These are phyloP conservation scores for Rosa hybrid DNA, from an alignment of 331 rosid species.

Conservation along the genomic window DNA sequence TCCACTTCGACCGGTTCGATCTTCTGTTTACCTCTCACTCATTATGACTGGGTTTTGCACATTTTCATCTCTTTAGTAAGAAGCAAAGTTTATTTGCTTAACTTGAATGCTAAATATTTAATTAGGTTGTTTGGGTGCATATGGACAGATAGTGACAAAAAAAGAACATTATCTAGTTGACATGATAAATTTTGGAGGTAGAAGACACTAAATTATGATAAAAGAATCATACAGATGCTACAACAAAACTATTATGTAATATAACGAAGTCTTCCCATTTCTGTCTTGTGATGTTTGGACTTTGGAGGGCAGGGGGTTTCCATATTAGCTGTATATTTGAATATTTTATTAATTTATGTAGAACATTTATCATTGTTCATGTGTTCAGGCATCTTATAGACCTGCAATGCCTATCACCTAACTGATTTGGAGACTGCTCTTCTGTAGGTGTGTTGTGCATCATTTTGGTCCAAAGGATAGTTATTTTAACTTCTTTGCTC, in stretches of 20 bases:
- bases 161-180: neutral
- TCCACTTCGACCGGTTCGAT: constrained; percentile 92
- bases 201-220: neutral
- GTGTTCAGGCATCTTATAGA: constrained; percentile 20
- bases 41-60: constrained; percentile 22
- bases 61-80: constrained; percentile 18
- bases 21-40: constrained; percentile 28
- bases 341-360: neutral
- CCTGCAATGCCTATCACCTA: constrained; percentile 18
- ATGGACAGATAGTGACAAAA: neutral
- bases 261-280: neutral
- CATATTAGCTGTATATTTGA: neutral
- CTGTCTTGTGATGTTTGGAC: neutral
- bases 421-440: constrained; percentile 16
- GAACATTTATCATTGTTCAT: neutral
- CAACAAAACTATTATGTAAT: neutral
- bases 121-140: neutral
- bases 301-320: neutral
- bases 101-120: neutral
- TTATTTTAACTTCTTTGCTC: constrained; percentile 19
- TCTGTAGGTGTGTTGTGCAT: constrained; percentile 14
- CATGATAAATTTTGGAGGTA: constrained; percentile 1
- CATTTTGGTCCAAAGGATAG: neutral
- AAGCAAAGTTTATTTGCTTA: neutral
- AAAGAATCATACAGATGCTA: neutral